Base-by-base conservation (phyloP, 345 rosid genomes). In the Cardamine resedifolia region DNA sequence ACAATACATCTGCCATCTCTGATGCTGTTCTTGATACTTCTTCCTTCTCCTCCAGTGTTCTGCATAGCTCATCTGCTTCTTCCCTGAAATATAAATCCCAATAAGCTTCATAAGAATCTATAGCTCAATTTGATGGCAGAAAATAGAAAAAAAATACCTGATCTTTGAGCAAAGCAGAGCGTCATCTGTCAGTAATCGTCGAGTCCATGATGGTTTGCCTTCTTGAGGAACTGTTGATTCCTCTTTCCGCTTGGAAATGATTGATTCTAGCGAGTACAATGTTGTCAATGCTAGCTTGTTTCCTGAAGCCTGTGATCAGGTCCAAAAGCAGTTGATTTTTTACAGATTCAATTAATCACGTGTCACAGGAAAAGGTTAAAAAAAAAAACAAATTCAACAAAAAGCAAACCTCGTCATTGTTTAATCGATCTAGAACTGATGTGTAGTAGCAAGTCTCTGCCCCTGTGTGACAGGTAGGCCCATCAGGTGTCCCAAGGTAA, bases 381-480 rank as follows among this genome's bases (percentile, higher is more conserved):
- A 23, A 23, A 23, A 23, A n/a, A n/a, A n/a, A 6, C 4, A 43
- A 1, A 24, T 3, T 28, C 23, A 2, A 20, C 44, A 64, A 31
- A 31, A 39, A 3, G 27, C 75, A 20, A 48, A 93, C 98, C 89
- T 85, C 76, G 7, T 84, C 74, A 38, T 81, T 57, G 59, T 83
- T 85, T 50, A 85, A 69, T n/a, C 72, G 51, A 67, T 83, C 87
- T 0, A 73, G 44, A 28, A 82, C 82, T 0, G 90, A 85, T 33
- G 93, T 82, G 61, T 79, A 90, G 78, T 90, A 91, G 79, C 99
- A 91, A 30, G 97, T 95, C 76, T 90, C 94, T 18, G 88, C 80
- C 2, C 98, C 99, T 0, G 98, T 95, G 79, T 95, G 99, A 75
- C 99, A 95, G 31, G 94, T 86, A 41, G 99, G 96, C 8, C 98